Evolutionary conservation across 805 yeast genomes (phyloP).

Genomic region (Hanseniaspora lindneri): DNA sequence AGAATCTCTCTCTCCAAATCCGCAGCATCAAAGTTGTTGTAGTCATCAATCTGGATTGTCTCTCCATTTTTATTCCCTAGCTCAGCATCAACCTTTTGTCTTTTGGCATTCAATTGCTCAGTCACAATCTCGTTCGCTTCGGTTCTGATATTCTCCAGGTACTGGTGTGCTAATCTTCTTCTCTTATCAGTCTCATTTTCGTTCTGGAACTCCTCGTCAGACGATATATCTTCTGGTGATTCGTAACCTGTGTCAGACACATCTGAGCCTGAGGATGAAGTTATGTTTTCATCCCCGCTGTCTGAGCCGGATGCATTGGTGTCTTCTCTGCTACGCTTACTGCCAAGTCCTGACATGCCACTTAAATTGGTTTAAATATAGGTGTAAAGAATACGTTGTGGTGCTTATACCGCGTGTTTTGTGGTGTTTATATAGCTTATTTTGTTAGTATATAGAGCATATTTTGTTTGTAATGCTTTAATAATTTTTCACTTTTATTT

Average conservation of each 20-base stretch:
- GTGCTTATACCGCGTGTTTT: no score
- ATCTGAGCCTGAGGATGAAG: constrained; percentile 40
- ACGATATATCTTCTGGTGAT: constrained; percentile 37
- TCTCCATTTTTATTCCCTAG: not conserved
- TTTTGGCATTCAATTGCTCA: constrained; percentile 17
- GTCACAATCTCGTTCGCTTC: constrained; percentile 38
- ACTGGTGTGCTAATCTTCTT: constrained; percentile 86
- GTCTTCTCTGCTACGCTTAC: constrained; percentile 22
- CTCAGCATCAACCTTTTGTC: constrained; percentile 17
- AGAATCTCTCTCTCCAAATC: constrained; percentile 83
- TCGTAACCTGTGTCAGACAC: constrained; percentile 33
- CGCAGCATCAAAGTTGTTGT: constrained; percentile 65
- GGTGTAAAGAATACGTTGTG: no score
- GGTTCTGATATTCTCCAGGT: constrained; percentile 61
- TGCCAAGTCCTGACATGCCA: constrained; percentile 17
- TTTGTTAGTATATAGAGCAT: no score
- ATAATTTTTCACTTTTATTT: not conserved
- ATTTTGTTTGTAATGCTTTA: no score
- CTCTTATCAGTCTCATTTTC: constrained; percentile 90
- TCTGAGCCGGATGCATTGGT: constrained; percentile 10
- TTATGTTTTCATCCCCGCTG: constrained; percentile 42
- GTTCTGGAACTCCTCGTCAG: constrained; percentile 59
- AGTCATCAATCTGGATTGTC: constrained; percentile 25
- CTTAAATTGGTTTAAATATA: no score
- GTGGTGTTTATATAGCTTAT: constrained; percentile 6